phyloP scores from a whole-genome alignment of 306 rosid species.

The Heteromeles arbutifolia region DNA sequence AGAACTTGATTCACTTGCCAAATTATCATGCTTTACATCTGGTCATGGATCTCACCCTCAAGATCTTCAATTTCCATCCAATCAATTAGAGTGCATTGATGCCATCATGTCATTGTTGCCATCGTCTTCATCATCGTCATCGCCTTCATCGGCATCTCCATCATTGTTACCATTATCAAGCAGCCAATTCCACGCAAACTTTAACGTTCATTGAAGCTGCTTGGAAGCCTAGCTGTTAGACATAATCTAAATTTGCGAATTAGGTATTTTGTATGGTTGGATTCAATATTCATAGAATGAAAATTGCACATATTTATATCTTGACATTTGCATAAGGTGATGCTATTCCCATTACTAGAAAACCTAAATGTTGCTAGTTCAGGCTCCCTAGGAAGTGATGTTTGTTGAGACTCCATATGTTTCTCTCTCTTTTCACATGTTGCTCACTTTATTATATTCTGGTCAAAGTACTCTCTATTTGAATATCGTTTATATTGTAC shows the following conservation, averaged over 20 bases:
- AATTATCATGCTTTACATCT: slow-evolving; percentile 17
- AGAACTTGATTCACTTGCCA: slow-evolving; percentile 34
- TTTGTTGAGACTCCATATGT: slow-evolving; percentile 11
- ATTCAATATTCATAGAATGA: background rate
- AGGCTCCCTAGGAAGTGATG: slow-evolving; percentile 25
- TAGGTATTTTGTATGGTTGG: slow-evolving; percentile 1
- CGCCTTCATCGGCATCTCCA: background rate
- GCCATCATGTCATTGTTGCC: slow-evolving; percentile 40
- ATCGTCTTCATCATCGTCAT: slow-evolving; percentile 14
- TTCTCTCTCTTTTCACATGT: slow-evolving; percentile 14
- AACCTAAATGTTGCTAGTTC: slow-evolving; percentile 33
- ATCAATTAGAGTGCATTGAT: slow-evolving; percentile 50
- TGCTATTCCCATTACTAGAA: slow-evolving; percentile 9
- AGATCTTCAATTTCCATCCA: slow-evolving; percentile 22
- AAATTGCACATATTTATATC: slow-evolving; percentile 1
- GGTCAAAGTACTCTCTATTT: background rate
- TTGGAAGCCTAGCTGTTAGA: slow-evolving; percentile 1
- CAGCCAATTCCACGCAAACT: slow-evolving; percentile 21
- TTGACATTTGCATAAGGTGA: slow-evolving; percentile 1
- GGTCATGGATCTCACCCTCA: slow-evolving; percentile 14
- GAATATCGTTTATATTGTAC: background rate
- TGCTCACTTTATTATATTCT: background rate
- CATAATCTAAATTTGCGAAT: background rate
- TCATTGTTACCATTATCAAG: slow-evolving; percentile 24
- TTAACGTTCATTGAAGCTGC: slow-evolving; percentile 1